Conservation (phyloP, 345 rosid species). For the Melastoma malabathricum region DNA sequence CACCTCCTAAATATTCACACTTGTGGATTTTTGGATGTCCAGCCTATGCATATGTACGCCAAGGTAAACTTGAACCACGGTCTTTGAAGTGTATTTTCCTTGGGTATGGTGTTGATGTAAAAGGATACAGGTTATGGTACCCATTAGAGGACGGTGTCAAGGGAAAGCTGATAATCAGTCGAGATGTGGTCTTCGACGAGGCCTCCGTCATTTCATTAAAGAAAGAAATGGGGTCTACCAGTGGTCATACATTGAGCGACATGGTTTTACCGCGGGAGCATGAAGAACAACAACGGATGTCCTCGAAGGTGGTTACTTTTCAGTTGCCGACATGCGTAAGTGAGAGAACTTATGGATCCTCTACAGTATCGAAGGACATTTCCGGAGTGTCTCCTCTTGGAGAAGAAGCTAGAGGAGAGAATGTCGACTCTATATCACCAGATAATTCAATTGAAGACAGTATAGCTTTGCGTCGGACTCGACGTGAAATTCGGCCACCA, state of each 20-base stretch:
- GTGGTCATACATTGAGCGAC: not conserved
- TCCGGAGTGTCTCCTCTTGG: too few relatives aligned
- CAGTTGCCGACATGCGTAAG: too few relatives aligned
- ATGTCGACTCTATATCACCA: too few relatives aligned
- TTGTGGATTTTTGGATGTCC: conserved; percentile 4
- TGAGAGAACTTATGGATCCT: too few relatives aligned
- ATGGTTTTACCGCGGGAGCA: not conserved
- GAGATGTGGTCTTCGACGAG: conserved; percentile 4
- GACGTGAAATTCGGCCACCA: too few relatives aligned
- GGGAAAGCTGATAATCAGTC: not conserved
- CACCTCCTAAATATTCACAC: not conserved
- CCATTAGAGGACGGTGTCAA: not conserved
- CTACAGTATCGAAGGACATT: too few relatives aligned
- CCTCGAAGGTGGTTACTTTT: too few relatives aligned
- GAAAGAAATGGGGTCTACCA: not conserved
- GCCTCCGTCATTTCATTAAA: not conserved
- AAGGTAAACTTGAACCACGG: not conserved
- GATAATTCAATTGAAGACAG: too few relatives aligned
- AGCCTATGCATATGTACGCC: conserved; percentile 3
- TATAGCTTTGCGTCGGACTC: too few relatives aligned
- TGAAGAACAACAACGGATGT: too few relatives aligned
- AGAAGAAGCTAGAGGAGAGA: too few relatives aligned
- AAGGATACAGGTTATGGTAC: not conserved
- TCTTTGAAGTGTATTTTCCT: conserved; percentile 4
- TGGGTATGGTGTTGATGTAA: not conserved